Base-by-base conservation (phyloP, 2,329 filamentous ascomycete genomes). In the Colletotrichum destructivum region DNA sequence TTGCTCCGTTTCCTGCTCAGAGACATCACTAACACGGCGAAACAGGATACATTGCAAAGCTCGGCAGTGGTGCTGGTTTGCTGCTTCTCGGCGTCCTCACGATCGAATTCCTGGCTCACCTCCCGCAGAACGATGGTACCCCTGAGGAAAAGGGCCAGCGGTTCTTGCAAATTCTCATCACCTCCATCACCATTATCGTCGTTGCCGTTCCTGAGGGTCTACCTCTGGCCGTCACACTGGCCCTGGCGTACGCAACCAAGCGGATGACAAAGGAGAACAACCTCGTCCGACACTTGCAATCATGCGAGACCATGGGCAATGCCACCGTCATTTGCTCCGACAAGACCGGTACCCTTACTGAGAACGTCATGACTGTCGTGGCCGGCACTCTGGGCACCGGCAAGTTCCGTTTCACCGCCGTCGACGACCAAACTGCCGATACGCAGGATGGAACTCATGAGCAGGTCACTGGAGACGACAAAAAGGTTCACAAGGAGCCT, bases 301-400 rank as follows among this genome's bases (percentile, higher is more conserved):
- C 89, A 2, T 90, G 88, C 74, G 89, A 91, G 75, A 90, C 88
- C 7, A 91, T 91, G 89, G 89, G 89, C 9, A 91, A 90, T 75
- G 88, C 88, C 11, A 91, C 89, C 0, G 89, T 86, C 9, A 86
- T 92, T 60, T 91, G 90, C 77, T 91, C 89, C 0, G 90, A 92
- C 75, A 92, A 92, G 78, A 92, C 90, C 0, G 90, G 90, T 4
- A 92, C 90, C 0, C 81, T 92, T 26, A 92, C 90, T 0, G 87
- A 90, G 74, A 91, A 91, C 73, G 87, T 88, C 74, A 91, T 91
- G 89, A 88, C 84, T 6, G 87, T 90, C 3, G 88, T 91, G 18
- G 84, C 86, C 46, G 89, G 89, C 9, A 88, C 12, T 75, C 90
- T 42, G 88, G 89, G 15, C 63, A 81, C 18, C 75, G 77, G 76